Evolutionary conservation across 2,329 filamentous ascomycete species (phyloP).

Genomic region (Neonectria hederae): DNA sequence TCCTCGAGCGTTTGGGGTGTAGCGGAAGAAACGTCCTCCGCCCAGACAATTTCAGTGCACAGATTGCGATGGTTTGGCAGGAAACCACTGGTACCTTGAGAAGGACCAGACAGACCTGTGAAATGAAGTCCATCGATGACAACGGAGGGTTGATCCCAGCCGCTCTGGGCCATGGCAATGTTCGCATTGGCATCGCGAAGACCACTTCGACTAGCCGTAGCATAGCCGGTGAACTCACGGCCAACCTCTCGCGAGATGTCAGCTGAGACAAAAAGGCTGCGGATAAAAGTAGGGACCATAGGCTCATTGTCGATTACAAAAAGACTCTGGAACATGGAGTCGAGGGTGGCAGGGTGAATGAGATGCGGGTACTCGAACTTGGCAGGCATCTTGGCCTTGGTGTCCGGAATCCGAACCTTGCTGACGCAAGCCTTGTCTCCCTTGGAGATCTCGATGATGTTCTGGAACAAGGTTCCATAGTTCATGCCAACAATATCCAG

Average conservation of each 20-base stretch:
- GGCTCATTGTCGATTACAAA: constrained; percentile 56
- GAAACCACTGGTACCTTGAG: constrained; percentile 47
- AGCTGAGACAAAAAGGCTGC: constrained; percentile 58
- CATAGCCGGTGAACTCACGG: constrained; percentile 53
- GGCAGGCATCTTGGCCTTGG: constrained; percentile 61
- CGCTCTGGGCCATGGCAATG: constrained; percentile 54
- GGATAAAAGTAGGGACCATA: constrained; percentile 61
- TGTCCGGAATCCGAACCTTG: constrained; percentile 58
- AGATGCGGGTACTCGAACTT: constrained; percentile 63
- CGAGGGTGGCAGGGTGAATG: constrained; percentile 67
- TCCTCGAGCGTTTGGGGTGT: constrained; percentile 33
- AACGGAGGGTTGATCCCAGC: constrained; percentile 48
- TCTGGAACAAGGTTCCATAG: constrained; percentile 61
- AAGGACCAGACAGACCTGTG: constrained; percentile 46
- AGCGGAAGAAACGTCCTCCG: constrained; percentile 48
- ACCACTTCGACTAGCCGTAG: constrained; percentile 49
- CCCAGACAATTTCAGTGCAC: constrained; percentile 60
- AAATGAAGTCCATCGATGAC: constrained; percentile 57
- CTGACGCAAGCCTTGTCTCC: constrained; percentile 48
- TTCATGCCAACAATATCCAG: constrained; percentile 62
- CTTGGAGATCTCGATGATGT: constrained; percentile 51
- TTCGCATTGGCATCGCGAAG: constrained; percentile 53
- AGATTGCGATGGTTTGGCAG: constrained; percentile 60
- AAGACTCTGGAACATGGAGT: constrained; percentile 64
- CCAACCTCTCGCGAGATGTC: constrained; percentile 46